phyloP scores from a whole-genome alignment of 2,329 filamentous ascomycete species.

The Escovopsis sp. region DNA sequence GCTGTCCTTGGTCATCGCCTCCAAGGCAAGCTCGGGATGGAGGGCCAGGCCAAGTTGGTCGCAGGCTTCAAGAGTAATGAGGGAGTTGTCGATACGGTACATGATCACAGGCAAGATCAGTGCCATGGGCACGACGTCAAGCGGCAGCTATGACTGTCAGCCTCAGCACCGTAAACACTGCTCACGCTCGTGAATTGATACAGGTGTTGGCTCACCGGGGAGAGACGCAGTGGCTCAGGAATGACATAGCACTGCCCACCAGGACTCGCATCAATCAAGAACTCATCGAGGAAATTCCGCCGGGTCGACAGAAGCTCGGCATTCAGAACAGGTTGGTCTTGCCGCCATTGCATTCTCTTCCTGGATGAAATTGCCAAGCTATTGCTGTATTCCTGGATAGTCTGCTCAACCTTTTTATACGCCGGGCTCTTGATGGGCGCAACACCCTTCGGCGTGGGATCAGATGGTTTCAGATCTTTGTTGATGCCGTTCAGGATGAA shows the following conservation, averaged over 20 bases:
- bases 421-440: constrained; percentile 31
- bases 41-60: constrained; percentile 49
- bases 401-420: constrained; percentile 28
- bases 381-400: constrained; percentile 72
- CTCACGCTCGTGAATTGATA: not conserved
- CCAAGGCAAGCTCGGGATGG: constrained; percentile 56
- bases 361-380: constrained; percentile 53
- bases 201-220: constrained; percentile 42
- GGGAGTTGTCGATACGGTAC: constrained; percentile 63
- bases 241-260: constrained; percentile 50
- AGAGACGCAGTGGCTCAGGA: constrained; percentile 63
- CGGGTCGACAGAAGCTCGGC: constrained; percentile 60
- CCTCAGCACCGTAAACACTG: no score
- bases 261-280: constrained; percentile 33
- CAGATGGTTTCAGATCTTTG: constrained; percentile 43
- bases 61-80: constrained; percentile 69
- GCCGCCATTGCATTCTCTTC: constrained; percentile 37
- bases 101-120: constrained; percentile 74
- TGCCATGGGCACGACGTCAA: constrained; percentile 54
- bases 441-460: constrained; percentile 46
- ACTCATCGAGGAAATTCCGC: constrained; percentile 70
- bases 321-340: constrained; percentile 67
- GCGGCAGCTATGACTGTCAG: constrained; percentile 39
- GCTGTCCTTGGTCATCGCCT: constrained; percentile 85
- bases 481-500: constrained; percentile 41